phyloP scores from a whole-genome alignment of 2,329 filamentous ascomycete genomes.

The Alternaria arbusti region DNA sequence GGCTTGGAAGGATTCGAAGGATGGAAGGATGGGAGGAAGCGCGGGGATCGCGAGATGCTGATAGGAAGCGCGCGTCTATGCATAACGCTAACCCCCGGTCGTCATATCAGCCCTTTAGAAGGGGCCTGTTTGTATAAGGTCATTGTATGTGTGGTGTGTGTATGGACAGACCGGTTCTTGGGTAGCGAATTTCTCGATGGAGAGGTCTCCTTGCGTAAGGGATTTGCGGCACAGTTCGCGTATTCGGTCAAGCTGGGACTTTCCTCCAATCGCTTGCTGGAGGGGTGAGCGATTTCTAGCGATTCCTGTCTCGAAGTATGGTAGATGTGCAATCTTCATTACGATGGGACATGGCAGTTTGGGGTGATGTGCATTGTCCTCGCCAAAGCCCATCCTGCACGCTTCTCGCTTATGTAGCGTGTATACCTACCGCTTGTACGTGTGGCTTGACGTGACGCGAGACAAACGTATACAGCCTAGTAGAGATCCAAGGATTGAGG shows the following conservation, averaged over 20 bases:
- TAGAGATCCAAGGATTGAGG: not conserved
- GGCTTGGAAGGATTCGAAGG: not conserved
- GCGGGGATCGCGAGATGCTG: not conserved
- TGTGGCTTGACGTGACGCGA: not conserved
- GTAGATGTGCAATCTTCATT: not conserved
- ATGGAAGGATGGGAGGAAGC: not conserved
- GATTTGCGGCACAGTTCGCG: slow-evolving; percentile 3
- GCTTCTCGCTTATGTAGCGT: not conserved
- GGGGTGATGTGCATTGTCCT: not conserved
- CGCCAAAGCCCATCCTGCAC: not conserved
- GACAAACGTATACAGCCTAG: not conserved
- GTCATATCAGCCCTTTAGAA: not conserved
- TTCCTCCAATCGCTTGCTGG: not conserved
- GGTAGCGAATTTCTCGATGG: not conserved
- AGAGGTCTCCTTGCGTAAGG: slow-evolving; percentile 3
- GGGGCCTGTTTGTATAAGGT: not conserved
- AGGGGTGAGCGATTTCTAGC: not conserved
- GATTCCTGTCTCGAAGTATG: not conserved
- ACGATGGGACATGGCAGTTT: not conserved
- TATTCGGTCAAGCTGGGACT: not conserved
- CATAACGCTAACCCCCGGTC: not conserved
- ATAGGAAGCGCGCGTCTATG: not conserved
- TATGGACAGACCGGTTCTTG: not conserved
- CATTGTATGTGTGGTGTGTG: not conserved
- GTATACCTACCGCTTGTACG: not conserved